Percentiles rank a stretch among this genome's conserved stretches.
Conservation (phyloP, 805 yeast genomes). For the Candida ortonii region DNA sequence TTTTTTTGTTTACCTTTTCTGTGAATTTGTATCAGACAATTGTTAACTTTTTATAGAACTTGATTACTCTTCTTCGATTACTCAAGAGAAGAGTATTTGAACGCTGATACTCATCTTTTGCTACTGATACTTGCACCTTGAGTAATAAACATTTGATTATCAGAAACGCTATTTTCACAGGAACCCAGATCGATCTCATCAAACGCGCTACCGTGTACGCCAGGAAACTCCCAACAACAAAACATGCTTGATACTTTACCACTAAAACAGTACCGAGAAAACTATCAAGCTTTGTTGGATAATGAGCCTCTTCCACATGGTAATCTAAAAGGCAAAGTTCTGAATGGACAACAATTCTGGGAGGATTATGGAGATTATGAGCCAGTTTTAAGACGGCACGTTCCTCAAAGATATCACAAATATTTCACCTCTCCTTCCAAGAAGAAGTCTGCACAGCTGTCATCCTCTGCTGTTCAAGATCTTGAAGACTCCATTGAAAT, state of each 20-base stretch:
- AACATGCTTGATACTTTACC: constrained; percentile 31
- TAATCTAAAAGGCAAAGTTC: constrained; percentile 27
- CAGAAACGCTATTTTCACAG: background rate
- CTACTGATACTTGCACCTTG: too few relatives aligned
- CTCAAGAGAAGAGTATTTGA: too few relatives aligned
- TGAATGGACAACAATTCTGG: constrained; percentile 22
- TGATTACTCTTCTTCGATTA: too few relatives aligned
- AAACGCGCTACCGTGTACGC: background rate
- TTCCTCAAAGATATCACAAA: constrained; percentile 27
- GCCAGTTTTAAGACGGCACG: constrained; percentile 26
- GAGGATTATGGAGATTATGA: constrained; percentile 30
- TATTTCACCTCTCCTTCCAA: constrained; percentile 21
- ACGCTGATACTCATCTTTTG: too few relatives aligned
- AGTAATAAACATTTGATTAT: too few relatives aligned
- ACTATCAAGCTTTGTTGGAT: constrained; percentile 26
- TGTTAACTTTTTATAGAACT: too few relatives aligned
- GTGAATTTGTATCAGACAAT: too few relatives aligned
- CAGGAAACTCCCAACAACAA: too few relatives aligned
- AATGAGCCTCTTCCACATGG: constrained; percentile 30
- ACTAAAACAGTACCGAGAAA: constrained; percentile 27
- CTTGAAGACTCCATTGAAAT: constrained; percentile 26
- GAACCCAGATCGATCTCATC: background rate
- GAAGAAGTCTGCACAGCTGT: too few relatives aligned
- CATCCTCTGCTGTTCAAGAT: too few relatives aligned
- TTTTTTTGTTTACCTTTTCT: too few relatives aligned